A percentile compares a stretch with the other conserved stretches of the same genome.
Evolutionary conservation across 2,329 filamentous ascomycete genomes (phyloP).

Genomic region (Trichoderma lentiforme): DNA sequence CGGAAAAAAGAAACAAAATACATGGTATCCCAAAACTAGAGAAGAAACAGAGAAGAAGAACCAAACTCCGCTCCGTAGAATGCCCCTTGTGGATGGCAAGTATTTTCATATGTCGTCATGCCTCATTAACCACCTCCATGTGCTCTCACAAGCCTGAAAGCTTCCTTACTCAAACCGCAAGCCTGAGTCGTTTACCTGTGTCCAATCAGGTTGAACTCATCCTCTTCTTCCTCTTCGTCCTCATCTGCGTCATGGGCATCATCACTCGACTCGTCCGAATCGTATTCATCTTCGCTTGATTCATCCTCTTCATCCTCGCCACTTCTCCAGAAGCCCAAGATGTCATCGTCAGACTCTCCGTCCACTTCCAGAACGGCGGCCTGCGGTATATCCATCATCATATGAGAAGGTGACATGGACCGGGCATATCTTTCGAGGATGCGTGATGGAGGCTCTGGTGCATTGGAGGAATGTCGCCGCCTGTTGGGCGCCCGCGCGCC

Average conservation of each 20-base stretch:
- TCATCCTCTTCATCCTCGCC: conserved; percentile 47
- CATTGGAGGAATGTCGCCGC: conserved; percentile 40
- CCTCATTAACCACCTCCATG: background rate
- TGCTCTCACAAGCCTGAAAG: background rate
- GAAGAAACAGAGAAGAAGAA: background rate
- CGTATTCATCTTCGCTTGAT: conserved; percentile 31
- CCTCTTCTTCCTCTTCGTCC: conserved; percentile 43
- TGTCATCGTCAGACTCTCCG: conserved; percentile 52
- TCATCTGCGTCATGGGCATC: conserved; percentile 41
- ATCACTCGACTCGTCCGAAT: conserved; percentile 49
- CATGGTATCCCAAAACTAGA: background rate
- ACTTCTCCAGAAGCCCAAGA: conserved; percentile 56
- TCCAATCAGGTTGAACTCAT: conserved; percentile 49
- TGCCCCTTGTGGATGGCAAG: background rate
- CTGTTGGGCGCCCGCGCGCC: conserved; percentile 27
- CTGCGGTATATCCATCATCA: conserved; percentile 26
- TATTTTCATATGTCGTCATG: background rate
- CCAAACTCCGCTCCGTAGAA: background rate
- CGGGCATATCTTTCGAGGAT: conserved; percentile 42
- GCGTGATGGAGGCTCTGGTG: conserved; percentile 31
- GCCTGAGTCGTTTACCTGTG: conserved; percentile 40
- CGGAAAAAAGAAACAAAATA: background rate
- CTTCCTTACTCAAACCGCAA: background rate
- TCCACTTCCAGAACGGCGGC: conserved; percentile 30
- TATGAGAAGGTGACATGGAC: conserved; percentile 42